Evolutionary conservation across 108 stramenopile species (phyloP).

Genomic region (Seminavis robusta): DNA sequence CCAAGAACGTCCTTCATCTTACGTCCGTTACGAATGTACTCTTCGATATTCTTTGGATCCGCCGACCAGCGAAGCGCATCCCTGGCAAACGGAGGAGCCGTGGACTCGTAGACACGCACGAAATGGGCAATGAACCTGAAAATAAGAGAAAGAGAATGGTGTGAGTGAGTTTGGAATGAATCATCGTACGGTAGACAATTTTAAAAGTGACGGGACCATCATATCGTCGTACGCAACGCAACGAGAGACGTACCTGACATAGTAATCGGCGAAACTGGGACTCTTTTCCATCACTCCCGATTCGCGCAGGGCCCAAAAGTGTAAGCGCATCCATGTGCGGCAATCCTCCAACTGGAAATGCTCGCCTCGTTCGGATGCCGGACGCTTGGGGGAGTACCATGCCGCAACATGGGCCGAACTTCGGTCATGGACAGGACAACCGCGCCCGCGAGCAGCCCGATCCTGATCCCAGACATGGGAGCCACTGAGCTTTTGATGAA

Average conservation of each 20-base stretch:
- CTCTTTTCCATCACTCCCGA: constrained; percentile 29
- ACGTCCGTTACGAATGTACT: constrained; percentile 42
- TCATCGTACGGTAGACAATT: no score
- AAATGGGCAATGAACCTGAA: constrained; percentile 79
- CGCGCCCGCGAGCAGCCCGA: constrained; percentile 20
- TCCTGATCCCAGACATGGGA: constrained; percentile 60
- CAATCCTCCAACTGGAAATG: constrained; percentile 64
- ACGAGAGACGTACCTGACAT: no score
- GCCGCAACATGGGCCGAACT: constrained; percentile 75
- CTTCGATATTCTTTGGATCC: constrained; percentile 40
- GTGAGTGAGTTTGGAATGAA: no score
- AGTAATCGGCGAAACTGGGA: constrained; percentile 66
- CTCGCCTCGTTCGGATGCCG: constrained; percentile 35
- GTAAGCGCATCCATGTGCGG: constrained; percentile 73
- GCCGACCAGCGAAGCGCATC: constrained; percentile 63
- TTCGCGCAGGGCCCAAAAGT: constrained; percentile 68
- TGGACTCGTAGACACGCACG: constrained; percentile 54
- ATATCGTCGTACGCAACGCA: no score
- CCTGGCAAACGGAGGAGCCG: constrained; percentile 54
- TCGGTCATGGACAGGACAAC: constrained; percentile 53
- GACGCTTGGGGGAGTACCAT: constrained; percentile 62
- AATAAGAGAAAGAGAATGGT: no score
- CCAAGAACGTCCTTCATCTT: constrained; percentile 55
- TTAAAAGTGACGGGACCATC: no score
- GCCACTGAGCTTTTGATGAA: constrained; percentile 64